A percentile compares a stretch with the other conserved stretches of the same genome.
These are phyloP conservation scores for Knufia fluminis DNA, from an alignment of 2,329 filamentous ascomycete genomes.

Conservation along the genomic window DNA sequence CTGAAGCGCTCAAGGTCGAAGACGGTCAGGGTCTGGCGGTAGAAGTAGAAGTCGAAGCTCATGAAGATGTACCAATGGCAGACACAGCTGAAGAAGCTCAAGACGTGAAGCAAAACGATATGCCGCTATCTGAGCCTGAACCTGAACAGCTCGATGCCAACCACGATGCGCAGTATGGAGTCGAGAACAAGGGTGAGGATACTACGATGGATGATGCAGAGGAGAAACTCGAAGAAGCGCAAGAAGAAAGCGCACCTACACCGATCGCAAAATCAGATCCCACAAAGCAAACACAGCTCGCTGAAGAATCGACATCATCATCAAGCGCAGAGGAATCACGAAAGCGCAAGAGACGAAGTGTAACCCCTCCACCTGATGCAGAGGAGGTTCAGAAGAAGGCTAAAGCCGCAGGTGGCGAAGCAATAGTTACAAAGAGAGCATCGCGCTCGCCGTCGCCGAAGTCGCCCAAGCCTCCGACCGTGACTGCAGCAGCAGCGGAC, in stretches of 20 bases:
- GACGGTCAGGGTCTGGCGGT: slow-evolving; percentile 11
- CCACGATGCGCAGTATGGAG: not conserved
- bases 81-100: slow-evolving; percentile 14
- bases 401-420: slow-evolving; percentile 6
- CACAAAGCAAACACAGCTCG: not conserved
- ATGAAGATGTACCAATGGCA: slow-evolving; percentile 12
- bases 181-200: not conserved
- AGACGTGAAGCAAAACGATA: not conserved
- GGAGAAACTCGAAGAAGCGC: not conserved
- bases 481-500: not conserved
- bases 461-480: not conserved
- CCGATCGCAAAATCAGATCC: not conserved
- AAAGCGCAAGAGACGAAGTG: slow-evolving; percentile 59
- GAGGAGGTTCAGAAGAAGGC: slow-evolving; percentile 31
- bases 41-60: slow-evolving; percentile 8
- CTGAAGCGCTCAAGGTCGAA: slow-evolving; percentile 5
- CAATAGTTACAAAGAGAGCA: slow-evolving; percentile 6
- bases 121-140: slow-evolving; percentile 2
- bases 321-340: slow-evolving; percentile 43
- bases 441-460: not conserved
- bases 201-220: not conserved
- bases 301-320: not conserved
- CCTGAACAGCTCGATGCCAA: not conserved
- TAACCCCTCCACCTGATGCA: slow-evolving; percentile 49
- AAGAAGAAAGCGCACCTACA: not conserved